Evolutionary conservation across 768 basidiomycete genomes (phyloP).

Genomic region (Postia placenta): DNA sequence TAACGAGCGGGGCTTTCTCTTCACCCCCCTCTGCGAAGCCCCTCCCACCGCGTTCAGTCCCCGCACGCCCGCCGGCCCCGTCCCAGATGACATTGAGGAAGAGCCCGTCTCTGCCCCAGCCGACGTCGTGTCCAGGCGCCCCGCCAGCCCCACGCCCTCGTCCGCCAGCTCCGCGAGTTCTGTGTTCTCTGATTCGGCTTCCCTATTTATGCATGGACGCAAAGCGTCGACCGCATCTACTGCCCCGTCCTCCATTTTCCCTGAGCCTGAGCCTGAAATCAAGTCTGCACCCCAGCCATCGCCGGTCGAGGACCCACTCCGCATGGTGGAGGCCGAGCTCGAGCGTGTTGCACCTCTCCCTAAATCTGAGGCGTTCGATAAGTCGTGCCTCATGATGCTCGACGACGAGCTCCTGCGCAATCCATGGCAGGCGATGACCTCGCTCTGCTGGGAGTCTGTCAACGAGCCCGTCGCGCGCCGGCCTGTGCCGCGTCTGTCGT

Average conservation of each 20-base stretch:
- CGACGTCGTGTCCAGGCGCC: no score
- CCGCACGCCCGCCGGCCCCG: slow-evolving; percentile 9
- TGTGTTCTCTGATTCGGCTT: neutral
- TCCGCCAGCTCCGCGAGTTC: slow-evolving; percentile 4
- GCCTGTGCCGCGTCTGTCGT: neutral
- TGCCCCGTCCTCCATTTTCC: slow-evolving; percentile 10
- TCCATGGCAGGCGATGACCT: slow-evolving; percentile 6
- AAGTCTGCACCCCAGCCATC: neutral
- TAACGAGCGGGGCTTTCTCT: slow-evolving; percentile 19
- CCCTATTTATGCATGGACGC: slow-evolving; percentile 10
- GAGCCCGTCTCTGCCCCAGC: neutral
- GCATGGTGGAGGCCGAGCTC: slow-evolving; percentile 3
- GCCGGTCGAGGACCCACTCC: neutral
- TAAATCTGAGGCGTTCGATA: neutral
- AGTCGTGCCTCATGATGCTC: slow-evolving; percentile 2
- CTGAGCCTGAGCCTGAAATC: neutral
- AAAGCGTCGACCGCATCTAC: slow-evolving; percentile 7
- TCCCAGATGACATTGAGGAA: slow-evolving; percentile 20
- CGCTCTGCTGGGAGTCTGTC: slow-evolving; percentile 3
- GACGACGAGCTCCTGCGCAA: slow-evolving; percentile 5
- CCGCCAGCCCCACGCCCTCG: neutral
- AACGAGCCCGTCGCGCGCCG: neutral
- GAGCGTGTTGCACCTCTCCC: neutral
- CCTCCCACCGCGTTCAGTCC: slow-evolving; percentile 8
- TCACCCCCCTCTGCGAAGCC: slow-evolving; percentile 18